Evolutionary conservation across 768 basidiomycete genomes (phyloP), one percentile per base, ranked within the genome.

Genomic region (Agrocybe pediades): DNA sequence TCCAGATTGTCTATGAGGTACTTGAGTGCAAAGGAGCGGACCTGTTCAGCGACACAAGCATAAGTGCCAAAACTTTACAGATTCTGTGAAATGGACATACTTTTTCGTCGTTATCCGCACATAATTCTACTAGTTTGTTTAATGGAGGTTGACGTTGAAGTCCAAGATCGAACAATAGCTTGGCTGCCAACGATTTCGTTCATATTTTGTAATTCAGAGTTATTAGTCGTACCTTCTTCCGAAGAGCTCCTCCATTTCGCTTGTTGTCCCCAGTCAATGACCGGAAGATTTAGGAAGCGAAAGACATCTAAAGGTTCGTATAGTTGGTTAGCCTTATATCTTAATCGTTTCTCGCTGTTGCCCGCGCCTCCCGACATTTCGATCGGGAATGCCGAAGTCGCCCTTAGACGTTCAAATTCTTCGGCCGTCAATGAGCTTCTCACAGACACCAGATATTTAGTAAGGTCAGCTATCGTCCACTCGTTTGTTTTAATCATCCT

Each of bases 401-500:
- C 79, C 71, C 53, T 79, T 30, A 60, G 81, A 60, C 71, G 92
- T 21, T 68, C 61, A 63, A 75, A 68, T 59, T 83, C 82, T 53
- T 77, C 76, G 2, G 63, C 49, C 8, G 71, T 75, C 46, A 82
- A 62, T 0, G 75, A 75, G 15, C 84, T 79, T 62, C 84, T 83
- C 8, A 97, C 90, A 2, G 88, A 86, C 30, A 92, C 88, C 9
- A 99, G 81, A 67, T 99, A 97, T 64, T 87, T 88, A 48, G 88
- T 81, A 15, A 99, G 77, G 56, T 97, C 91, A 9, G 85, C 80
- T 46, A 88, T 85, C 1, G 87, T 90, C 95, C 94, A 95, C 58
- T 91, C 87, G 24, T 93, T 92, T 42, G 90, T 91, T 67, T 88
- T 90, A 59, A 92, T 83, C 89, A 92, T 90, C 67, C 91, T 92